phyloP scores from a whole-genome alignment of 2,329 filamentous ascomycete species.

The Cytospora piceae region DNA sequence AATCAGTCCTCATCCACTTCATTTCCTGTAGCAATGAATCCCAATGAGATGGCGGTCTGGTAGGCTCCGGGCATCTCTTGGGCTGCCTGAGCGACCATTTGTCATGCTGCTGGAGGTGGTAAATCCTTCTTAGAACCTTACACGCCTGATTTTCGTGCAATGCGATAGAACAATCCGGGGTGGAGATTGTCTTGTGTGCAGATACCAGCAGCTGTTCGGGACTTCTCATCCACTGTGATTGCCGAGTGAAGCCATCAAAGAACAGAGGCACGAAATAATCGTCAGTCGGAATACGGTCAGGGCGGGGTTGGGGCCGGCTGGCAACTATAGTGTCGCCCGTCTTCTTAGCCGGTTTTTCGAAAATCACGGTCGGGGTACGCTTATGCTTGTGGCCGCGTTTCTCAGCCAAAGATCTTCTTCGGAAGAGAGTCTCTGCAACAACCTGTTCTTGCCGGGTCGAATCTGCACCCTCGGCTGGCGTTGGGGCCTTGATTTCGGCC shows the following conservation, averaged over 20 bases:
- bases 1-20: constrained; percentile 98
- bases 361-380: constrained; percentile 75
- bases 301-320: constrained; percentile 45
- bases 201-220: constrained; percentile 75
- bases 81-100: constrained; percentile 92
- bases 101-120: constrained; percentile 86
- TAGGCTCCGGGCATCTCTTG: constrained; percentile 80
- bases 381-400: constrained; percentile 47
- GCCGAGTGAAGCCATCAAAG: constrained; percentile 59
- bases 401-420: constrained; percentile 22
- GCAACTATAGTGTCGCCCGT: constrained; percentile 52
- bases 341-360: constrained; percentile 67
- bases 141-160: constrained; percentile 87
- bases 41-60: constrained; percentile 76
- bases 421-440: background rate
- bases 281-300: constrained; percentile 47
- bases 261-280: constrained; percentile 69
- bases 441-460: constrained; percentile 3
- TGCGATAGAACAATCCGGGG: constrained; percentile 79
- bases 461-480: constrained; percentile 6
- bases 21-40: constrained; percentile 88
- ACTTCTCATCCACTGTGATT: constrained; percentile 63
- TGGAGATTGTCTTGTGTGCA: constrained; percentile 88
- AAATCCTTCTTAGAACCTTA: constrained; percentile 82
- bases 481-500: background rate